A percentile compares a stretch with the other conserved stretches of the same genome.
Evolutionary conservation across 192 early-diverging fungal genomes (phyloP).

Genomic region (Chytriomyces hyalinus): DNA sequence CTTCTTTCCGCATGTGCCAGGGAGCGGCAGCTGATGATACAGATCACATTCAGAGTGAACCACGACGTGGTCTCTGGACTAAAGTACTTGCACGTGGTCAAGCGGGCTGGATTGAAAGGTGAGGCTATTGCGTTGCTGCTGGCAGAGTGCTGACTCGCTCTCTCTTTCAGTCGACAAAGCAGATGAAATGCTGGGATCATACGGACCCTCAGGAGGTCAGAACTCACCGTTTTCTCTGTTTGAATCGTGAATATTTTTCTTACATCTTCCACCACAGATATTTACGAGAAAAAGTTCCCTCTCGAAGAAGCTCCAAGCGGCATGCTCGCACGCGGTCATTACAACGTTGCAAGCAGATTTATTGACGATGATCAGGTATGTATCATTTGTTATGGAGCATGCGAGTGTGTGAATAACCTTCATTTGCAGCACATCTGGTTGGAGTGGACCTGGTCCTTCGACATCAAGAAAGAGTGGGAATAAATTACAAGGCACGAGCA

Average conservation of each 20-base stretch:
- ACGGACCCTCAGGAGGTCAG: conserved; percentile 73
- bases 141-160: conserved; percentile 6
- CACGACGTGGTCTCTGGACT: conserved; percentile 94
- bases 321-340: conserved; percentile 89
- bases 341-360: conserved; percentile 89
- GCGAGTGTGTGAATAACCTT: not conserved
- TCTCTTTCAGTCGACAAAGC: conserved; percentile 75
- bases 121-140: not conserved
- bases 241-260: not conserved
- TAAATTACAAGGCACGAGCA: conserved; percentile 24
- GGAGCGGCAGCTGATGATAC: not conserved
- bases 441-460: conserved; percentile 63
- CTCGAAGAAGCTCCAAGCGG: conserved; percentile 89
- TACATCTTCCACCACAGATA: conserved; percentile 29
- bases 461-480: conserved; percentile 91
- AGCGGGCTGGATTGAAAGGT: conserved; percentile 79
- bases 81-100: conserved; percentile 93
- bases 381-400: not conserved
- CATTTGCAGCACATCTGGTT: not conserved
- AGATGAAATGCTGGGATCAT: conserved; percentile 97
- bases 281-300: conserved; percentile 89
- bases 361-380: conserved; percentile 83
- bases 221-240: not conserved
- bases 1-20: not conserved
- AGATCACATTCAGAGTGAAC: conserved; percentile 69